These are phyloP conservation scores for Kwoniella europaea DNA, from an alignment of 768 basidiomycete genomes.

Conservation along the genomic window DNA sequence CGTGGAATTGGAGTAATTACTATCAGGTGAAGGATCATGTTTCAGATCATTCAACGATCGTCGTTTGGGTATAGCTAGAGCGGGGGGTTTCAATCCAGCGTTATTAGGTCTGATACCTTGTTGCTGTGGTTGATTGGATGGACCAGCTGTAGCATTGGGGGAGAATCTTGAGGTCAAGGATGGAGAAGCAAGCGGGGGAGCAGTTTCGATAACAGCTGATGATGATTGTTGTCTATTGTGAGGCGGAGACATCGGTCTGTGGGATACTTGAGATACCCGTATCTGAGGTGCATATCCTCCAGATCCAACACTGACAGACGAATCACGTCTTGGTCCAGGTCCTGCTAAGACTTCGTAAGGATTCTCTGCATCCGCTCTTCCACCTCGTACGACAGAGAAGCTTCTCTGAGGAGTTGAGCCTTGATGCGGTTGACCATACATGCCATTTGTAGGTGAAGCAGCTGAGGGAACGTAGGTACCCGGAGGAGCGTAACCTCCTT, in stretches of 20 bases:
- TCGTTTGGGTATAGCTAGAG: slow-evolving; percentile 40
- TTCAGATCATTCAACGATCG: slow-evolving; percentile 45
- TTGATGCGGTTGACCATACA: slow-evolving; percentile 17
- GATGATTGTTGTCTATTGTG: slow-evolving; percentile 33
- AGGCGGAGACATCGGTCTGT: slow-evolving; percentile 27
- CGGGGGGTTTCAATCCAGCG: slow-evolving; percentile 40
- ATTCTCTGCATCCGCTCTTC: slow-evolving; percentile 79
- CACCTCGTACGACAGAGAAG: slow-evolving; percentile 86
- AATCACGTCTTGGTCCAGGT: slow-evolving; percentile 11
- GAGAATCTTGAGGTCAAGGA: background rate
- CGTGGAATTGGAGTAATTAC: slow-evolving; percentile 29
- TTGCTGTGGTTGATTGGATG: slow-evolving; percentile 11
- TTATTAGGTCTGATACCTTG: slow-evolving; percentile 29
- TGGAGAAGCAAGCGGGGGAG: slow-evolving; percentile 14
- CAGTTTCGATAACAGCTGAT: slow-evolving; percentile 18
- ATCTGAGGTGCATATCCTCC: slow-evolving; percentile 10
- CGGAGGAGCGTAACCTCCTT: slow-evolving; percentile 29
- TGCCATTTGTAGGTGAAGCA: slow-evolving; percentile 28
- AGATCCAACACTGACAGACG: background rate
- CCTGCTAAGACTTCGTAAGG: slow-evolving; percentile 68
- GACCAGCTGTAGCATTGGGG: slow-evolving; percentile 19
- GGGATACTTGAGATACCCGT: slow-evolving; percentile 12
- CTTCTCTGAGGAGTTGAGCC: slow-evolving; percentile 62
- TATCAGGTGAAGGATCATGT: slow-evolving; percentile 35
- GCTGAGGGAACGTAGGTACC: slow-evolving; percentile 30